Evolutionary conservation across 345 rosid species (phyloP).

Genomic region (Conringia planisiliqua): DNA sequence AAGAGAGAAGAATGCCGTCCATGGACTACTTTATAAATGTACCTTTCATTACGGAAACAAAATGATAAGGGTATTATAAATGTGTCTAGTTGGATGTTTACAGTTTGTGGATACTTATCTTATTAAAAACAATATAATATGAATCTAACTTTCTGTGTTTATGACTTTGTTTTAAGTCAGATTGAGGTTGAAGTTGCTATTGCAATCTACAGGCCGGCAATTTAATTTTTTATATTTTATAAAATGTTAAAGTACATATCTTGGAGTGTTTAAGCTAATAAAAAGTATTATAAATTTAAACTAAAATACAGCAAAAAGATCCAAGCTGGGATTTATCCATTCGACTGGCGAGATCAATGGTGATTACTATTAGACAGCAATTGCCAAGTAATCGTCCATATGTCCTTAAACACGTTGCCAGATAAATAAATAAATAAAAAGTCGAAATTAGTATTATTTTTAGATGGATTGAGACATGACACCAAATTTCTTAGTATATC

Average conservation of each 20-base stretch:
- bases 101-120: conserved; percentile 19
- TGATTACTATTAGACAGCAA: not conserved
- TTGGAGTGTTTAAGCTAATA: conserved; percentile 5
- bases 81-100: conserved; percentile 33
- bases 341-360: not conserved
- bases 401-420: conserved; percentile 12
- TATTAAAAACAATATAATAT: not conserved
- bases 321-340: conserved; percentile 1
- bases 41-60: not conserved
- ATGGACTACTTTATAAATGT: conserved; percentile 17
- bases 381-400: conserved; percentile 1
- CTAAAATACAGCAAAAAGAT: not conserved
- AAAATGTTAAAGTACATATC: not conserved
- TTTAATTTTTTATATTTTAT: not conserved
- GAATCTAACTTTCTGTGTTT: not conserved
- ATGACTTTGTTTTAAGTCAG: not conserved
- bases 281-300: not conserved
- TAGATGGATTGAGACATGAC: conserved; percentile 17
- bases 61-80: not conserved
- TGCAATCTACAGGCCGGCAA: not conserved
- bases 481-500: conserved; percentile 2
- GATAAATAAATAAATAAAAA: not conserved
- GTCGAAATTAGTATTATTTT: not conserved
- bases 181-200: not conserved
- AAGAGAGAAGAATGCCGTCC: not conserved